Conservation (phyloP, 371 early-diverging fungal genomes). For the Rhizopus delemar region DNA sequence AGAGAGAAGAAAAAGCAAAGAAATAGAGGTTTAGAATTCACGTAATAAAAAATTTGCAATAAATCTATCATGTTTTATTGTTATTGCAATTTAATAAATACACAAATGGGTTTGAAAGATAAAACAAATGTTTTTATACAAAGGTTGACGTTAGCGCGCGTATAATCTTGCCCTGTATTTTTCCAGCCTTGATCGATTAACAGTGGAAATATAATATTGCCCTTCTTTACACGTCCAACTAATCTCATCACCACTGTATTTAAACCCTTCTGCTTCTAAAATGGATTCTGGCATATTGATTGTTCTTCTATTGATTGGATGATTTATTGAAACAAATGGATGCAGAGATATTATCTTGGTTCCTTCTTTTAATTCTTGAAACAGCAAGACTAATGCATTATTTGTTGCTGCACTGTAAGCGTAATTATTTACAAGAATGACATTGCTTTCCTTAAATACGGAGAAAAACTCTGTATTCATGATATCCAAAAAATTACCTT, state of each 20-base stretch:
- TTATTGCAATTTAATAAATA: too few species aligned
- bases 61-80: too few species aligned
- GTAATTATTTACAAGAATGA: constrained; percentile 91
- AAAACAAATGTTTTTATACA: too few species aligned
- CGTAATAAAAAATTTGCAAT: too few species aligned
- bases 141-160: too few species aligned
- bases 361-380: constrained; percentile 87
- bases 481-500: constrained; percentile 69
- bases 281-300: constrained; percentile 81
- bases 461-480: constrained; percentile 51
- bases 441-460: constrained; percentile 77
- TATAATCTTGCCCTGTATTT: background rate
- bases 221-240: constrained; percentile 92
- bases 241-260: constrained; percentile 77
- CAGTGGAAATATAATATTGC: constrained; percentile 77
- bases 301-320: constrained; percentile 72
- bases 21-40: background rate
- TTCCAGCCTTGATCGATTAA: constrained; percentile 64
- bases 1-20: constrained; percentile 12
- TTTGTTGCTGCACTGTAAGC: constrained; percentile 83
- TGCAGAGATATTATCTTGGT: constrained; percentile 76
- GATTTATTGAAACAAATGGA: constrained; percentile 75
- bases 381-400: constrained; percentile 73
- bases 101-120: too few species aligned
- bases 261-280: constrained; percentile 66